Conservation (phyloP, 2,329 filamentous ascomycete genomes). For the Sclerotinia spermophila region DNA sequence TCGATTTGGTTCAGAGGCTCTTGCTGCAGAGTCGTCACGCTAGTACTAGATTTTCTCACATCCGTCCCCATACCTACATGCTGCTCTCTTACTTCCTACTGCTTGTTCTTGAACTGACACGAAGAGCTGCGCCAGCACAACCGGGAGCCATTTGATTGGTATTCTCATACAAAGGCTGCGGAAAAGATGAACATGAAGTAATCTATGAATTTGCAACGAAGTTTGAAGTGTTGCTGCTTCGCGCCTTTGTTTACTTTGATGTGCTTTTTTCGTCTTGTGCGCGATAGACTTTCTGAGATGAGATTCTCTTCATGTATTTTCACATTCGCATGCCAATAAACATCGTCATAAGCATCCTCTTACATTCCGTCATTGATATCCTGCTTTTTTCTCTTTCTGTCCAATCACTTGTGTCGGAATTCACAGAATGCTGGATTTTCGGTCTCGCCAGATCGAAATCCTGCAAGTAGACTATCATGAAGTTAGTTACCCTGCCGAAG, state of each 20-base stretch:
- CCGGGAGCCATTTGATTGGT: background rate
- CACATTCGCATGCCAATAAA: background rate
- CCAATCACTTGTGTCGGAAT: too few relatives aligned
- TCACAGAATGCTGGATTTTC: background rate
- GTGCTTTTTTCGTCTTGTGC: background rate
- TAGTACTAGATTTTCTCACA: background rate
- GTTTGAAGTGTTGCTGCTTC: background rate
- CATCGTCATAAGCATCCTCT: background rate
- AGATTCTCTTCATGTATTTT: background rate
- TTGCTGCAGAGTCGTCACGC: background rate
- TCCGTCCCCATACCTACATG: accelerated
- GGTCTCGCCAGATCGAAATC: too few relatives aligned
- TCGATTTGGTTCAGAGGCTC: background rate
- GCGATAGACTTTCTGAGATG: background rate
- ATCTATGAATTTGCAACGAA: background rate
- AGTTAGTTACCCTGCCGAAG: too few relatives aligned
- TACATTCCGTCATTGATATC: background rate
- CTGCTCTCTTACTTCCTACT: background rate
- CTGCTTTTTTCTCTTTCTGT: background rate
- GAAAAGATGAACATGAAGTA: background rate
- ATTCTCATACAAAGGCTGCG: background rate
- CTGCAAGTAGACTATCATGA: too few relatives aligned
- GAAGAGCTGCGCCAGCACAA: background rate
- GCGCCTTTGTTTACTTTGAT: background rate
- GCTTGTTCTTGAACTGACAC: background rate